These are phyloP conservation scores for Basipetospora sp. DNA, from an alignment of 2,329 filamentous ascomycete species.

Conservation along the genomic window DNA sequence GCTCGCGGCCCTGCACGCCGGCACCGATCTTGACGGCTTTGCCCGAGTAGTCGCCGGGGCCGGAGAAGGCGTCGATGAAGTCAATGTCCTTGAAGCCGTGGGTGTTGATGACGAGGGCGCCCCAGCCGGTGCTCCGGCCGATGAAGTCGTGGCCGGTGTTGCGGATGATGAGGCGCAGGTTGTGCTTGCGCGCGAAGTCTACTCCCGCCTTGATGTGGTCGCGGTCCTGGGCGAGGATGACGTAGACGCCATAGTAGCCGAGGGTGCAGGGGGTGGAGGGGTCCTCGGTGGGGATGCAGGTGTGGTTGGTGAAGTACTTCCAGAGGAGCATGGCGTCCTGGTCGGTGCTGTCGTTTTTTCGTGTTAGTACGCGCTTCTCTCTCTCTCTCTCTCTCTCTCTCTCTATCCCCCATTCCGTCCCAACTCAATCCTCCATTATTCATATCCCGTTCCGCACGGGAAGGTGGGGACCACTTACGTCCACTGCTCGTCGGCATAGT, in stretches of 20 bases:
- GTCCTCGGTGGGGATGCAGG: conserved; percentile 21
- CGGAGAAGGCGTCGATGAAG: conserved; percentile 26
- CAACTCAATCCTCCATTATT: no score
- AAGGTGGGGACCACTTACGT: conserved; percentile 19
- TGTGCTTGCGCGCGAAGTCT: conserved; percentile 21
- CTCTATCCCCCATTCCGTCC: no score
- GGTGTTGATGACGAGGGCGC: conserved; percentile 41
- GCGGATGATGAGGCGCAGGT: conserved; percentile 37
- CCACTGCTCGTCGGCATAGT: conserved; percentile 22
- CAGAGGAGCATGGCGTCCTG: conserved; percentile 20
- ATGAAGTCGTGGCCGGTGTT: conserved; percentile 44
- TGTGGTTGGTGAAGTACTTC: conserved; percentile 30
- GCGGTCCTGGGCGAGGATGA: conserved; percentile 12
- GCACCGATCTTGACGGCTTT: conserved; percentile 37
- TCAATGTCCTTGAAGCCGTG: conserved; percentile 35
- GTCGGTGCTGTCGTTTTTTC: conserved; percentile 8
- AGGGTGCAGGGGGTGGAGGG: conserved; percentile 21
- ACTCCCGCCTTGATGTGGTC: conserved; percentile 18
- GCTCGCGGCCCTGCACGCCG: conserved; percentile 35
- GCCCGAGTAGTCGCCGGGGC: conserved; percentile 31
- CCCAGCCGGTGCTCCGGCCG: conserved; percentile 48
- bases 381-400: no score
- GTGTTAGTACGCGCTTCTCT: no score
- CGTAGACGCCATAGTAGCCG: conserved; percentile 24
- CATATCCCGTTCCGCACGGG: no score